Evolutionary conservation across 2,329 filamentous ascomycete species (phyloP), one percentile per base, ranked within the genome.

Genomic region (Fusarium tjaetaba): DNA sequence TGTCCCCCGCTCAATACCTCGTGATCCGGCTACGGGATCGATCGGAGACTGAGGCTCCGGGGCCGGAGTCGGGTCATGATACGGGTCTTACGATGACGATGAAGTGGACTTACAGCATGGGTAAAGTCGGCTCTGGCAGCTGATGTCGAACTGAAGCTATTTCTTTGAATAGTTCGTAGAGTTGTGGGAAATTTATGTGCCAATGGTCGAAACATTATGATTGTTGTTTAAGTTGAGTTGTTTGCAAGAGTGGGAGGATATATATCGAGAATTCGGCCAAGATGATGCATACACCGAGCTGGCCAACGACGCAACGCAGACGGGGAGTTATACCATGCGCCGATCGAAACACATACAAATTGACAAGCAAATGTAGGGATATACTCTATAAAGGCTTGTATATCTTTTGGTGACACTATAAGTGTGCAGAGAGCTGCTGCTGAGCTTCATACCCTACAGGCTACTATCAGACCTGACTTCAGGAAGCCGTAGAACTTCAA

Each of bases 121-220:
- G 85, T 85, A 58, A 86, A 87, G 75, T 87, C 85, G 20, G 82
- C 83, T 11, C 65, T 72, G 1, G 63, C 65, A 11, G 77, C 64
- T 9, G 80, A 42, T 13, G 81, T 82, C 13, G 80, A 79, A 49
- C 84, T 85, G 61, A 86, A 86, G 22, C 43, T 52, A 10, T 68
- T 68, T 22, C 59, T 75, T n/a, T 78, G 74, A 8, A 65, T 14
- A 22, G 28, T 26, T 32, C 58, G 28, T 22, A 55, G 24, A 20
- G 32, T 48, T n/a, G 26, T 32, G 5, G 55, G 32, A 7, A 67
- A 3, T 18, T 58, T 57, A 20, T 38, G 64, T 32, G 43, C n/a
- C 26, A 68, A n/a, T 48, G 53, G 28, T 51, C 70, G 69, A 24
- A 74, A 63, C 66, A 78, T 68, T n/a, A 61, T 76, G 56, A 15